phyloP scores from a whole-genome alignment of 441 rosid genomes.

The Brassica balearica region DNA sequence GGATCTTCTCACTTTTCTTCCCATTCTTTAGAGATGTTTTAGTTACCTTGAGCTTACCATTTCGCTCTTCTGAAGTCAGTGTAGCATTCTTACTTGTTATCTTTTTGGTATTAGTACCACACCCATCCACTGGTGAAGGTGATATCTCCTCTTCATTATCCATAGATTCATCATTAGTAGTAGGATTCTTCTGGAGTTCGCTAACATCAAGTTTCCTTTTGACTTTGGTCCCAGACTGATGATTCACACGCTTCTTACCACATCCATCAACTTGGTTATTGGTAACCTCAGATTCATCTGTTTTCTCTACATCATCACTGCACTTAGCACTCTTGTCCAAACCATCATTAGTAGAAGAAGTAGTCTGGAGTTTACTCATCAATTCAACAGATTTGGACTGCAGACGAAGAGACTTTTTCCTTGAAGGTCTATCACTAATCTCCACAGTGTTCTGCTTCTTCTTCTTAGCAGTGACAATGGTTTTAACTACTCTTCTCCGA shows the following conservation, averaged over 20 bases:
- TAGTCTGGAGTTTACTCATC: not conserved
- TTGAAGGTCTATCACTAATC: not conserved
- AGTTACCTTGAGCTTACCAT: constrained; percentile 24
- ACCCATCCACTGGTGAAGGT: too few relatives aligned
- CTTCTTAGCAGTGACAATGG: not conserved
- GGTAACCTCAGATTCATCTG: constrained; percentile 9
- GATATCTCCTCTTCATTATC: too few relatives aligned
- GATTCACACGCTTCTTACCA: constrained; percentile 9
- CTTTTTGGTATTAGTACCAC: constrained; percentile 1
- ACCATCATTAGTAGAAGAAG: too few relatives aligned
- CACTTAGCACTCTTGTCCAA: too few relatives aligned
- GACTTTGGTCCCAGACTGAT: constrained; percentile 8
- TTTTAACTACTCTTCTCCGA: too few relatives aligned
- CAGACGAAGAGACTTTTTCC: constrained; percentile 28
- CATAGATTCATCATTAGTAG: too few relatives aligned
- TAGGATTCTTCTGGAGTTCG: constrained; percentile 6
- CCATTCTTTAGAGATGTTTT: constrained; percentile 25
- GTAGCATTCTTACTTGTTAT: constrained; percentile 7
- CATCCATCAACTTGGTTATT: constrained; percentile 5
- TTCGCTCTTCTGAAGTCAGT: constrained; percentile 28
- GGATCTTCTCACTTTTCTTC: constrained; percentile 16
- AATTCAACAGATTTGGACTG: not conserved
- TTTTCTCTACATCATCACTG: not conserved
- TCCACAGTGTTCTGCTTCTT: not conserved
- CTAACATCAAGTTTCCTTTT: not conserved